These are phyloP conservation scores for Beauveria bassiana DNA, from an alignment of 2,329 filamentous ascomycete species.

Conservation along the genomic window DNA sequence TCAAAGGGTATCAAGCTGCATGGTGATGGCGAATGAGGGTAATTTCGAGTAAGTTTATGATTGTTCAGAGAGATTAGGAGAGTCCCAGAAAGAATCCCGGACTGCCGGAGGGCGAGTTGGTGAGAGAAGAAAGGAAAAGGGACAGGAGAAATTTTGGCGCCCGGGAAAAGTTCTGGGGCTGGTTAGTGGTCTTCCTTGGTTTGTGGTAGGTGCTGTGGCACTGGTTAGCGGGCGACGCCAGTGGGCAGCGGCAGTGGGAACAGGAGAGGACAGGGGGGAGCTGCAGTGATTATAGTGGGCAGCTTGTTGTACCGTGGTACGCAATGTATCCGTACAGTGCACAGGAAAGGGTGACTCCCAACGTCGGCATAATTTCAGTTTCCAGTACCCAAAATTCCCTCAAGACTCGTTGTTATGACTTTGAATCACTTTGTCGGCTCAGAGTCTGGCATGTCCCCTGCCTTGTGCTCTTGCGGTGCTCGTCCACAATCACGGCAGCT, in stretches of 20 bases:
- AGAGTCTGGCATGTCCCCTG: no score
- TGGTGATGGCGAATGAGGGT: neutral
- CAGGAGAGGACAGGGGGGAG: neutral
- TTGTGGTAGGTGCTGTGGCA: no score
- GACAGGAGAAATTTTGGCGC: neutral
- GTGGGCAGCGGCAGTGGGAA: neutral
- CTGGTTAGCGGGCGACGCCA: neutral
- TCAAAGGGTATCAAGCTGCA: slow-evolving; percentile 11
- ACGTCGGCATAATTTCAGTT: no score
- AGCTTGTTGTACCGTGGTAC: no score
- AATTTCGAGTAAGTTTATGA: neutral
- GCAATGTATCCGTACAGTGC: no score
- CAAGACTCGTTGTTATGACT: no score
- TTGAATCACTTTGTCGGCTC: no score
- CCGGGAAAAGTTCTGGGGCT: neutral
- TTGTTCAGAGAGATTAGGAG: neutral
- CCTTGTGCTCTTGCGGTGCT: no score
- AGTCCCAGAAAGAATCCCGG: slow-evolving; percentile 5
- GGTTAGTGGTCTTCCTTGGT: no score
- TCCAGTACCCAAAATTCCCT: no score
- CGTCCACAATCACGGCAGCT: neutral
- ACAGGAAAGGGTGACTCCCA: no score
- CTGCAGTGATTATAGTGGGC: neutral
- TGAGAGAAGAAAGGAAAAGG: slow-evolving; percentile 4
- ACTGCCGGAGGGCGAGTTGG: slow-evolving; percentile 10